Evolutionary conservation across 441 rosid genomes (phyloP).

Genomic region (Pelargonium myrrhifolium): DNA sequence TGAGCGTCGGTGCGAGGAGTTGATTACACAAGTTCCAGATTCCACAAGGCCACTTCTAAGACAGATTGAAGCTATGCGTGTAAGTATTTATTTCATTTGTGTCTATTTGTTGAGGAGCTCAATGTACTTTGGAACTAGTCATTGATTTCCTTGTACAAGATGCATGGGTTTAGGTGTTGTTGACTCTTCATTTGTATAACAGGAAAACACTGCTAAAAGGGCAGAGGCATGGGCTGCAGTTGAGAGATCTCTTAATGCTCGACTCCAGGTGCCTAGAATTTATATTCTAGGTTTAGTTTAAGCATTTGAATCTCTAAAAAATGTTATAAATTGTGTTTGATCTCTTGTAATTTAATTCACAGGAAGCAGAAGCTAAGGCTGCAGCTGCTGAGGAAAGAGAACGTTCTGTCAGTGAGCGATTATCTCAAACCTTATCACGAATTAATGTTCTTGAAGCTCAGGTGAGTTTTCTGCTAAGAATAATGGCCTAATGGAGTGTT

Average conservation of each 20-base stretch:
- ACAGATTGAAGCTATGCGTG: conserved; percentile 99
- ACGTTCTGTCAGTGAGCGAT: conserved; percentile 76
- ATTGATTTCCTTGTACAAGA: conserved; percentile 2
- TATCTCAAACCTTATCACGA: conserved; percentile 89
- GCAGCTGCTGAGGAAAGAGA: conserved; percentile 92
- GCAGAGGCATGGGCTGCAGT: conserved; percentile 96
- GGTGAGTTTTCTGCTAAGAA: conserved; percentile 29
- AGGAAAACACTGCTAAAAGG: conserved; percentile 88
- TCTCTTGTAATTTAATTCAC: conserved; percentile 21
- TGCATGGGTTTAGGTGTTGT: neutral
- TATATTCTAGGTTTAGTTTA: conserved; percentile 9
- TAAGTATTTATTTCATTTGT: conserved; percentile 22
- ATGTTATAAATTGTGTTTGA: conserved; percentile 13
- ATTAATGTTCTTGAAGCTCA: conserved; percentile 97
- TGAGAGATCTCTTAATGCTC: conserved; percentile 76
- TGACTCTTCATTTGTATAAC: conserved; percentile 19
- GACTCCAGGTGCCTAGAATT: conserved; percentile 63
- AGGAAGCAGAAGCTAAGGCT: conserved; percentile 96
- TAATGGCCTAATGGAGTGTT: neutral
- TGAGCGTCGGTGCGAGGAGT: conserved; percentile 98
- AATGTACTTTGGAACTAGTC: conserved; percentile 9
- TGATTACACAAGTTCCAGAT: conserved; percentile 92
- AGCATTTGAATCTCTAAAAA: conserved; percentile 10
- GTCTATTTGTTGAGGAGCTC: conserved; percentile 6
- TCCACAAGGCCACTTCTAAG: conserved; percentile 95